These are phyloP conservation scores for Inonotus obliquus DNA, from an alignment of 1,284 basidiomycete species.

Conservation along the genomic window DNA sequence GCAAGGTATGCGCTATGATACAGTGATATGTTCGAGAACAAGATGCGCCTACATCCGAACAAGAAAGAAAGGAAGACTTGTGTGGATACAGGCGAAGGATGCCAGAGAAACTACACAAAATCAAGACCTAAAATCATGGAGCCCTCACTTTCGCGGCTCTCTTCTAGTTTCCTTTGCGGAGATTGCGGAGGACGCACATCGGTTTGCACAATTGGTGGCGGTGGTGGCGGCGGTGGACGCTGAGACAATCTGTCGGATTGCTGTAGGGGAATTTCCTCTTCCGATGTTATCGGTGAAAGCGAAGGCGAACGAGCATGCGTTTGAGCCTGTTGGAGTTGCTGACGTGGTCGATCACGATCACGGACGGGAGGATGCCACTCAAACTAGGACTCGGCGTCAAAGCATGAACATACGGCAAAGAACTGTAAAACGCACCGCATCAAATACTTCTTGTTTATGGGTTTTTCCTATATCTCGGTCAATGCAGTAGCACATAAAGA, in stretches of 20 bases:
- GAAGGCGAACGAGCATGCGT: background rate
- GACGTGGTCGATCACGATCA: background rate
- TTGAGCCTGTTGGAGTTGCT: background rate
- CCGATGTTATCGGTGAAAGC: background rate
- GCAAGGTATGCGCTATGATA: background rate
- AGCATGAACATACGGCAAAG: background rate
- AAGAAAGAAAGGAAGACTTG: background rate
- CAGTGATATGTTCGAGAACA: background rate
- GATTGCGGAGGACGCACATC: background rate
- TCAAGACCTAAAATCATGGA: slow-evolving; percentile 17
- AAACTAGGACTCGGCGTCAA: slow-evolving; percentile 4
- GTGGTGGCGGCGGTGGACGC: background rate
- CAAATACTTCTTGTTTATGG: slow-evolving; percentile 64
- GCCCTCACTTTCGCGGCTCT: slow-evolving; percentile 13
- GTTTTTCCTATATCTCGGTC: slow-evolving; percentile 69
- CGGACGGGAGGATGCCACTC: slow-evolving; percentile 18
- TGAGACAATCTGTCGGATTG: background rate
- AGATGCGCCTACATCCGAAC: background rate
- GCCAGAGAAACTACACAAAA: slow-evolving; percentile 10
- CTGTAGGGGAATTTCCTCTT: slow-evolving; percentile 6
- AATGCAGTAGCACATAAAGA: slow-evolving; percentile 88
- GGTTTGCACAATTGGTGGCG: too few relatives aligned
- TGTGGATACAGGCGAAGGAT: background rate
- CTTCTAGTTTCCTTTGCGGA: slow-evolving; percentile 1
- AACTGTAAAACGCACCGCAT: slow-evolving; percentile 41